Percentiles rank a stretch among this genome's conserved stretches.
phyloP scores from a whole-genome alignment of 108 stramenopile genomes.

The Skeletonema tropicum region DNA sequence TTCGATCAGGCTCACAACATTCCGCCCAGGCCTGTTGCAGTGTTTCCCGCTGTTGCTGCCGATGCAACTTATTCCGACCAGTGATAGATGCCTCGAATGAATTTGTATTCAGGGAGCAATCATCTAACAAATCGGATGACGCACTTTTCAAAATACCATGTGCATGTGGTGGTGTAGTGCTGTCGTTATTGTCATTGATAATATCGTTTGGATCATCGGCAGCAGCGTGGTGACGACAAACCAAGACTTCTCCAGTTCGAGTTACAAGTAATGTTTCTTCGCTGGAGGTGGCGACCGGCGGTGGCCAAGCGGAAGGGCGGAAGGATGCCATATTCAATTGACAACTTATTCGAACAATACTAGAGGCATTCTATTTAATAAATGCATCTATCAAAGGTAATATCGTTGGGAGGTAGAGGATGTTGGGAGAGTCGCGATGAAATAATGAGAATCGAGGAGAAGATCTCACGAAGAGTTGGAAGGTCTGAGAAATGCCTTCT shows the following conservation, averaged over 20 bases:
- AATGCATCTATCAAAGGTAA: too few relatives aligned
- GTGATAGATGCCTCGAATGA: not conserved
- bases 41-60: not conserved
- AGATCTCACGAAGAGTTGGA: too few relatives aligned
- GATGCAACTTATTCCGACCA: not conserved
- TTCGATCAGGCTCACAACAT: slow-evolving; percentile 9
- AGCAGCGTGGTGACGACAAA: slow-evolving; percentile 9
- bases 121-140: not conserved
- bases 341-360: not conserved
- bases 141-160: not conserved
- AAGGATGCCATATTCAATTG: not conserved
- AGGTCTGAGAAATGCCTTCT: too few relatives aligned
- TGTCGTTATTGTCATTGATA: not conserved
- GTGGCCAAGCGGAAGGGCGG: not conserved
- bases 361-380: too few relatives aligned
- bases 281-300: slow-evolving; percentile 7
- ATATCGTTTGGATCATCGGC: not conserved
- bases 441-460: too few relatives aligned
- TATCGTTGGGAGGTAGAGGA: too few relatives aligned
- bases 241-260: slow-evolving; percentile 5
- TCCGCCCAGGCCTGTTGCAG: slow-evolving; percentile 4
- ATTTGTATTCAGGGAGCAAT: not conserved
- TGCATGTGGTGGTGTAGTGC: not conserved
- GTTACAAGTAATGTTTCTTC: slow-evolving; percentile 8
- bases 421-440: too few relatives aligned